These are phyloP conservation scores for Stellera chamaejasme DNA, from an alignment of 345 rosid genomes.

Conservation along the genomic window DNA sequence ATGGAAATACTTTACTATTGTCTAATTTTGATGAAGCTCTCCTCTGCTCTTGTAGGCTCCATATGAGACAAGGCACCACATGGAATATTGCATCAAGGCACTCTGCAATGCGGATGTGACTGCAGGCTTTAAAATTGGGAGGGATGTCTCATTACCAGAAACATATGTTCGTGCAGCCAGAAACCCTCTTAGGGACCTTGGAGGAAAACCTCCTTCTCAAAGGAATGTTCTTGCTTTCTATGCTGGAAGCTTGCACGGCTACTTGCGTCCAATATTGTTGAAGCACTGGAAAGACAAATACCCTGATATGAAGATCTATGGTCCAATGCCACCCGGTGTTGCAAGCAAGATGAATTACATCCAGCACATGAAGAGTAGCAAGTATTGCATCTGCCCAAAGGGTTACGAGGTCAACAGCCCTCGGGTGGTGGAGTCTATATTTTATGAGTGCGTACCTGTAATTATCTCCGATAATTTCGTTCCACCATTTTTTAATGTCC, in stretches of 20 bases:
- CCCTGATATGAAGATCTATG: slow-evolving; percentile 66
- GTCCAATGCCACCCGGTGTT: slow-evolving; percentile 78
- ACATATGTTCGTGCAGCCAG: slow-evolving; percentile 87
- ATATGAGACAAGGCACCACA: slow-evolving; percentile 93
- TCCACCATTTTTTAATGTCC: slow-evolving; percentile 82
- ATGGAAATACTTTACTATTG: too few relatives aligned
- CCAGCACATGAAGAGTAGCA: slow-evolving; percentile 86
- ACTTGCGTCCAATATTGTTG: slow-evolving; percentile 61
- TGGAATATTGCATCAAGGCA: slow-evolving; percentile 95
- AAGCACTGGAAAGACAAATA: slow-evolving; percentile 88
- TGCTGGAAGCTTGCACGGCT: slow-evolving; percentile 85
- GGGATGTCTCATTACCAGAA: slow-evolving; percentile 92
- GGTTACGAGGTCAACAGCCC: slow-evolving; percentile 96
- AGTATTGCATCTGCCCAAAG: slow-evolving; percentile 86
- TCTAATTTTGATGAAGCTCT: background rate
- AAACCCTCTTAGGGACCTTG: slow-evolving; percentile 85
- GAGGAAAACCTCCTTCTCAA: slow-evolving; percentile 71
- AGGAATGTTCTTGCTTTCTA: slow-evolving; percentile 77
- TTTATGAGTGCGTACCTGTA: slow-evolving; percentile 88
- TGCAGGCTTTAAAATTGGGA: slow-evolving; percentile 83
- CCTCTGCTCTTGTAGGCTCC: slow-evolving; percentile 57
- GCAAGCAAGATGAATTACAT: slow-evolving; percentile 93
- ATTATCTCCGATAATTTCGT: slow-evolving; percentile 85
- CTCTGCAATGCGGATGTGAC: slow-evolving; percentile 93
- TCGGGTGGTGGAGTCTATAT: slow-evolving; percentile 78